Conservation (phyloP, 352 stramenopile species). For the Halophytophthora polymorphica region DNA sequence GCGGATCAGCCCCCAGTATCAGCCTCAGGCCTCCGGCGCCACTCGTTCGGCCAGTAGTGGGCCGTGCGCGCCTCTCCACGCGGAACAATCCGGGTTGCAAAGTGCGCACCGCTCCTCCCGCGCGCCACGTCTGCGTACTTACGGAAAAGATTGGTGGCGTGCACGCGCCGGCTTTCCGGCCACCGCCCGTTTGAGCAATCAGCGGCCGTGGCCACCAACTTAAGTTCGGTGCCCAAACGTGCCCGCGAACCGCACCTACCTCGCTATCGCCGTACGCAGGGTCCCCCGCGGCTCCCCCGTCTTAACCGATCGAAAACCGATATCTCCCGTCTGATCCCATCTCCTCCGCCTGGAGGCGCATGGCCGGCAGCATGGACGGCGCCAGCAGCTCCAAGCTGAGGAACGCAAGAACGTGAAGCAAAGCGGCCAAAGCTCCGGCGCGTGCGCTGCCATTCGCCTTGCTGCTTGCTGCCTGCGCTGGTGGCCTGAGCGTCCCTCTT, state of each 20-base stretch:
- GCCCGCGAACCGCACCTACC: neutral
- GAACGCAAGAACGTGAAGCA: too few relatives aligned
- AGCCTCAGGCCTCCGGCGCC: conserved; percentile 1
- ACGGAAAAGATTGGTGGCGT: conserved; percentile 2
- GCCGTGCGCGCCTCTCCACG: neutral
- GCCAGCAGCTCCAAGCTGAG: too few relatives aligned
- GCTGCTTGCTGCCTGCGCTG: neutral
- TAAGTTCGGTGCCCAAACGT: conserved; percentile 9
- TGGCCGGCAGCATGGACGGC: too few relatives aligned
- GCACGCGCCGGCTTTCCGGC: neutral
- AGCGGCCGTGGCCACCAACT: neutral
- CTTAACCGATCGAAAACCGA: neutral
- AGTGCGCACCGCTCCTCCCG: conserved; percentile 11
- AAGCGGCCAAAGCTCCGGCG: too few relatives aligned
- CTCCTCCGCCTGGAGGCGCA: too few relatives aligned
- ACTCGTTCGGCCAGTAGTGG: conserved; percentile 7
- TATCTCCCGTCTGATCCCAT: too few relatives aligned
- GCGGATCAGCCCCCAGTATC: too few relatives aligned
- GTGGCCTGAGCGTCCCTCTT: neutral
- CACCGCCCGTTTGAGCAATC: conserved; percentile 9
- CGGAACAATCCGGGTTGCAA: conserved; percentile 1
- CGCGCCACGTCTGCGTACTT: conserved; percentile 16
- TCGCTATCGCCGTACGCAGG: neutral
- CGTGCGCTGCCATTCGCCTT: neutral
- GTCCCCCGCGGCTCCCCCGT: neutral